These are phyloP conservation scores for Tricholoma furcatifolium DNA, from an alignment of 768 basidiomycete species.

Conservation along the genomic window DNA sequence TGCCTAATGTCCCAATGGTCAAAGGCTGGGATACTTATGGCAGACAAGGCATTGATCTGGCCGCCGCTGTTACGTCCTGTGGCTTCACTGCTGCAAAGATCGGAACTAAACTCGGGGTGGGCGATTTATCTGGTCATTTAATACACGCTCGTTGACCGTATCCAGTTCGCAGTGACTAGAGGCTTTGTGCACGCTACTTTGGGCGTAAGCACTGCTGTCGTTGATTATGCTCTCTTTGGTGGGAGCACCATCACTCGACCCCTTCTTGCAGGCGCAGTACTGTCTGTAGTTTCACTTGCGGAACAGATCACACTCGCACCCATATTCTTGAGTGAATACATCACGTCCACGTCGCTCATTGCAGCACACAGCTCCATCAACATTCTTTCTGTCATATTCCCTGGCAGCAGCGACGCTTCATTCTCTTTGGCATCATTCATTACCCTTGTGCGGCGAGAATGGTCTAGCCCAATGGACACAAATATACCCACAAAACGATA, in stretches of 20 bases:
- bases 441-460: constrained; percentile 75
- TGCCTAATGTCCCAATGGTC: constrained; percentile 28
- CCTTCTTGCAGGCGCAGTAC: constrained; percentile 55
- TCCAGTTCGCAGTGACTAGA: constrained; percentile 68
- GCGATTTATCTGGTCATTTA: constrained; percentile 20
- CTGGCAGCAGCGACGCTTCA: constrained; percentile 74
- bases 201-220: constrained; percentile 53
- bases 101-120: constrained; percentile 68
- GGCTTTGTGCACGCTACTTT: constrained; percentile 57
- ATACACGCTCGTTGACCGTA: background rate
- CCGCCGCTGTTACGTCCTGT: constrained; percentile 58
- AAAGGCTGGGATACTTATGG: constrained; percentile 49
- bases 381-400: constrained; percentile 68
- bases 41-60: constrained; percentile 65
- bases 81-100: constrained; percentile 68
- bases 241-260: constrained; percentile 57
- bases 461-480: constrained; percentile 56
- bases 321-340: constrained; percentile 70
- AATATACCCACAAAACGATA: constrained; percentile 59
- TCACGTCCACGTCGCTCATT: constrained; percentile 71
- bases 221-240: constrained; percentile 70
- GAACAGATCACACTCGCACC: constrained; percentile 76
- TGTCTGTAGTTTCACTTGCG: constrained; percentile 59
- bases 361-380: constrained; percentile 79
- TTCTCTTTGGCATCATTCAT: constrained; percentile 83